These are phyloP conservation scores for Penicillium robsamsonii DNA, from an alignment of 495 filamentous ascomycete genomes.

Conservation along the genomic window DNA sequence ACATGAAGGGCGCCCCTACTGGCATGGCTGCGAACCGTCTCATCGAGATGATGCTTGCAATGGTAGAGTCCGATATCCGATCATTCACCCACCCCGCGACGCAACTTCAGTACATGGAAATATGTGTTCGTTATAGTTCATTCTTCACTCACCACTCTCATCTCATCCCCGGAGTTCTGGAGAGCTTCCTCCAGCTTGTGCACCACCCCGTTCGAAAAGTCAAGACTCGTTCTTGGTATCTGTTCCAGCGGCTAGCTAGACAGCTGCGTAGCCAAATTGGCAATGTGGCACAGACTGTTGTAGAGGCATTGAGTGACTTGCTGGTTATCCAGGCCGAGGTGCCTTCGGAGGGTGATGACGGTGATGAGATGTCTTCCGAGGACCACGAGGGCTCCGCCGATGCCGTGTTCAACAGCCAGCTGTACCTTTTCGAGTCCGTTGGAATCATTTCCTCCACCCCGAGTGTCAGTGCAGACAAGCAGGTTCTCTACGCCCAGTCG, in stretches of 20 bases:
- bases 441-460: constrained; percentile 82
- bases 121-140: constrained; percentile 86
- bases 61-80: constrained; percentile 88
- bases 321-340: constrained; percentile 88
- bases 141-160: constrained; percentile 84
- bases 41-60: constrained; percentile 85
- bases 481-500: constrained; percentile 77
- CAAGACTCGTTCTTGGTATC: constrained; percentile 89
- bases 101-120: constrained; percentile 96
- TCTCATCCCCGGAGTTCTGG: constrained; percentile 79
- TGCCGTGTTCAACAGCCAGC: constrained; percentile 82
- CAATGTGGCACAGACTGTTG: constrained; percentile 83
- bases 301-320: constrained; percentile 84
- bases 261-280: constrained; percentile 78
- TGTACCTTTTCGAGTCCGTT: constrained; percentile 92
- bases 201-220: constrained; percentile 84
- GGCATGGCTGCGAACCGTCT: constrained; percentile 72
- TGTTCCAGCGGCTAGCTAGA: constrained; percentile 92
- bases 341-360: constrained; percentile 65
- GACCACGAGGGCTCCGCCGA: constrained; percentile 85
- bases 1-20: constrained; percentile 74
- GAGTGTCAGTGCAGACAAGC: constrained; percentile 72
- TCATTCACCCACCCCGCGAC: constrained; percentile 86
- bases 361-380: constrained; percentile 92
- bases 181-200: constrained; percentile 84